These are phyloP conservation scores for Pythium utonaiense DNA, from an alignment of 352 stramenopile species.

Conservation along the genomic window DNA sequence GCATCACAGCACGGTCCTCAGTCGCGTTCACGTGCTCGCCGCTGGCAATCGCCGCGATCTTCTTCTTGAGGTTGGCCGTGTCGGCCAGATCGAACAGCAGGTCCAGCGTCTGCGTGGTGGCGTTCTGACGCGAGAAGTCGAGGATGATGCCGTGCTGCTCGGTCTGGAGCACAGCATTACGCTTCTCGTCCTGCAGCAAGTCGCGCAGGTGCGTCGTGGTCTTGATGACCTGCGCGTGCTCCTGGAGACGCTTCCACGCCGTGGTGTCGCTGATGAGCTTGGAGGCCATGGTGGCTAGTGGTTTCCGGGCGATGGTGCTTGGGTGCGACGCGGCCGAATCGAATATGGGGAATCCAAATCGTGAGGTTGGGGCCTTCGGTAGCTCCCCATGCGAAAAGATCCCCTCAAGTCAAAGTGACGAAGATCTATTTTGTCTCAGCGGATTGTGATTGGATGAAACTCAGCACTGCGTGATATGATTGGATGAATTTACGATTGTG, in stretches of 20 bases:
- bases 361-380: not conserved
- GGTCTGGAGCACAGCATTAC: conserved; percentile 88
- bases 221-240: conserved; percentile 81
- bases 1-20: conserved; percentile 94
- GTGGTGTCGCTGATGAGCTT: conserved; percentile 70
- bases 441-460: not conserved
- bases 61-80: conserved; percentile 77
- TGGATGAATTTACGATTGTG: not conserved
- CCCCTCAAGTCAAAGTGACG: not conserved
- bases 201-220: conserved; percentile 85
- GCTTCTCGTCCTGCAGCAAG: conserved; percentile 84
- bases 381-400: not conserved
- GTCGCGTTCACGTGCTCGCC: conserved; percentile 96
- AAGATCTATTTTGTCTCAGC: conserved; percentile 4
- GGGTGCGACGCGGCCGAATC: conserved; percentile 1
- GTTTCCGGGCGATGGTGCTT: conserved; percentile 3
- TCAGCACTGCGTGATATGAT: not conserved
- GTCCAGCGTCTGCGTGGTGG: conserved; percentile 83
- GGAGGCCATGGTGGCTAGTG: conserved; percentile 10
- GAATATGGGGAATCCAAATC: not conserved
- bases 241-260: conserved; percentile 68
- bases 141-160: conserved; percentile 92
- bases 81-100: conserved; percentile 92
- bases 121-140: conserved; percentile 94
- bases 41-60: conserved; percentile 88